Percentiles rank a stretch among this genome's conserved stretches.
Evolutionary conservation across 78 protist genomes (phyloP).

Genomic region (Planoprotostelium fungivorum): DNA sequence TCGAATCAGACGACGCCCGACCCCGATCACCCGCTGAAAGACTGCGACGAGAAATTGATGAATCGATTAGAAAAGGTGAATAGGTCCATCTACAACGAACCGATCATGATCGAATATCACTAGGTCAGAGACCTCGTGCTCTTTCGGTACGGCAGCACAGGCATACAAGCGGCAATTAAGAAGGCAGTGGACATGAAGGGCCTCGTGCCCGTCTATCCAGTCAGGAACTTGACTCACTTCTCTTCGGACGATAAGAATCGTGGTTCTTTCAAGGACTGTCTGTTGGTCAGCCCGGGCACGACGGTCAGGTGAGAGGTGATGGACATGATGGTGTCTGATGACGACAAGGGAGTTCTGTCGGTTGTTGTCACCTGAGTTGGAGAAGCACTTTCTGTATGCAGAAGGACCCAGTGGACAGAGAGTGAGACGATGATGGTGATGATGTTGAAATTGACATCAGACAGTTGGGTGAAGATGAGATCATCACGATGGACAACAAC

Average conservation of each 20-base stretch:
- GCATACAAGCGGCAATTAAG: slow-evolving; percentile 33
- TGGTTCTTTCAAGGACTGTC: slow-evolving; percentile 38
- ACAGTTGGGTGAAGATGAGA: slow-evolving; percentile 34
- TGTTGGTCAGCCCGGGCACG: slow-evolving; percentile 41
- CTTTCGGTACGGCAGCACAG: slow-evolving; percentile 55
- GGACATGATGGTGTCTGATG: slow-evolving; percentile 1
- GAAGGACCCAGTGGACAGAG: slow-evolving; percentile 55
- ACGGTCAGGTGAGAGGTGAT: too few species aligned
- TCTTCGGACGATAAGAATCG: slow-evolving; percentile 29
- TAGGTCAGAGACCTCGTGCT: slow-evolving; percentile 46
- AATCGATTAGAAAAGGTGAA: slow-evolving; percentile 29
- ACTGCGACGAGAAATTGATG: slow-evolving; percentile 30
- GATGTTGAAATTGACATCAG: not conserved
- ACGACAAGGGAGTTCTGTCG: slow-evolving; percentile 48
- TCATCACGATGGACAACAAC: slow-evolving; percentile 24
- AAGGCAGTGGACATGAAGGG: slow-evolving; percentile 55
- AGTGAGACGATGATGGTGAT: slow-evolving; percentile 4
- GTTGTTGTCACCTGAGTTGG: slow-evolving; percentile 46
- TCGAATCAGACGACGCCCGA: not conserved
- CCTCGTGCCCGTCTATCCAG: slow-evolving; percentile 46
- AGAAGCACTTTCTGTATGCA: slow-evolving; percentile 51
- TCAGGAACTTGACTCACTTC: slow-evolving; percentile 26
- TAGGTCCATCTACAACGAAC: slow-evolving; percentile 17
- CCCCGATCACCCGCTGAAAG: slow-evolving; percentile 2
- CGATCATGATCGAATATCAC: slow-evolving; percentile 6